phyloP scores from a whole-genome alignment of 2,329 filamentous ascomycete species.

The Rosellinia necatrix region DNA sequence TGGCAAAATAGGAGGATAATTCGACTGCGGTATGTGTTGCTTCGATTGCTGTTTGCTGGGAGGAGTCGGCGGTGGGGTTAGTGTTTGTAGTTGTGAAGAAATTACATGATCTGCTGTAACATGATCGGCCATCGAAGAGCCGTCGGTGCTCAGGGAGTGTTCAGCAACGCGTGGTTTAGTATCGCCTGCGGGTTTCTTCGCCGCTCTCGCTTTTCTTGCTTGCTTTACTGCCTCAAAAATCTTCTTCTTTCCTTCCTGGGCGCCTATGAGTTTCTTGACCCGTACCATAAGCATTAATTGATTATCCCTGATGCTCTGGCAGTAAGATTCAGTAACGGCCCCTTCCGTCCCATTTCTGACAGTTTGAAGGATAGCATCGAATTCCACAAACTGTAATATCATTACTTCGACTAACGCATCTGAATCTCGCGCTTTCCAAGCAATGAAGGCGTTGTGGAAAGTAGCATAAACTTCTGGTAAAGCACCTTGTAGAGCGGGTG shows the following conservation, averaged over 20 bases:
- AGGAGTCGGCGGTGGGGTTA: slow-evolving; percentile 60
- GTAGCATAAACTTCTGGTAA: slow-evolving; percentile 73
- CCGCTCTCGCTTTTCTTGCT: slow-evolving; percentile 66
- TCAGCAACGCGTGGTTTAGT: slow-evolving; percentile 71
- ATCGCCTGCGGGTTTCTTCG: slow-evolving; percentile 70
- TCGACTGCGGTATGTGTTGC: slow-evolving; percentile 45
- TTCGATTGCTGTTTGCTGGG: slow-evolving; percentile 47
- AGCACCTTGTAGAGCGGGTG: slow-evolving; percentile 63
- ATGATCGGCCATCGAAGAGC: slow-evolving; percentile 46
- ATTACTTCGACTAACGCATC: slow-evolving; percentile 80
- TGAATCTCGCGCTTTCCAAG: slow-evolving; percentile 82
- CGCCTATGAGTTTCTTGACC: slow-evolving; percentile 77
- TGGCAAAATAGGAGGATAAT: slow-evolving; percentile 62
- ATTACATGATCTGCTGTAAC: slow-evolving; percentile 46
- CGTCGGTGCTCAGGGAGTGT: slow-evolving; percentile 43
- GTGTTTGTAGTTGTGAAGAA: slow-evolving; percentile 51
- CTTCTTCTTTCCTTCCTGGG: slow-evolving; percentile 70
- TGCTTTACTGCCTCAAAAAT: slow-evolving; percentile 77
- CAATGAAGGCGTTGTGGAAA: slow-evolving; percentile 79
- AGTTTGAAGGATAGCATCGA: slow-evolving; percentile 82
- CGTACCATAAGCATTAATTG: slow-evolving; percentile 78
- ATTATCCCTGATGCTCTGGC: slow-evolving; percentile 79
- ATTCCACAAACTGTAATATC: slow-evolving; percentile 83
- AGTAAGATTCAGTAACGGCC: slow-evolving; percentile 75
- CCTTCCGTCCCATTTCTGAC: slow-evolving; percentile 79